Conservation (phyloP, 164 flowering plant species). For the Santalum album region DNA sequence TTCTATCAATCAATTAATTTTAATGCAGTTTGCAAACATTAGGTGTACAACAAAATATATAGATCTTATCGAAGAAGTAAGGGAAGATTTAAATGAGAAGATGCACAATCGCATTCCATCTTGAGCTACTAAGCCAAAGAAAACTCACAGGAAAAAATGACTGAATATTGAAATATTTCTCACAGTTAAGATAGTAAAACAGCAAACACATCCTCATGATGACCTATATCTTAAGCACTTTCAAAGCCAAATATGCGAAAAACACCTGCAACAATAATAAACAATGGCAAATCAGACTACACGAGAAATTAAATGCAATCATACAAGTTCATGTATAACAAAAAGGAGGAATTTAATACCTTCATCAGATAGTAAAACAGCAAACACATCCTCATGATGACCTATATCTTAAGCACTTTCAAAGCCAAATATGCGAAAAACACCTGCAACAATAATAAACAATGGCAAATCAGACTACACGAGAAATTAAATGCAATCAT, state of each 20-base stretch:
- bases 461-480: not conserved
- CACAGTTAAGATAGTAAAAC: too few species aligned
- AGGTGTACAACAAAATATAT: too few species aligned
- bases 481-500: not conserved
- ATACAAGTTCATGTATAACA: not conserved
- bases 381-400: too few species aligned
- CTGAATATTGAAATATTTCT: too few species aligned
- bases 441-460: conserved; percentile 41
- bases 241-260: conserved; percentile 87
- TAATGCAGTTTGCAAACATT: too few species aligned
- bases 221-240: conserved; percentile 39
- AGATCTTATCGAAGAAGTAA: too few species aligned
- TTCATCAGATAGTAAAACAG: conserved; percentile 42
- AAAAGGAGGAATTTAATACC: conserved; percentile 22
- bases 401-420: conserved; percentile 49
- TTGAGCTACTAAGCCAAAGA: too few species aligned
- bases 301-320: not conserved
- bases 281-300: not conserved
- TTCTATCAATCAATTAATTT: too few species aligned
- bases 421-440: conserved; percentile 82
- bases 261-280: conserved; percentile 47
- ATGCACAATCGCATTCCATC: too few species aligned
- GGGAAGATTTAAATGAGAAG: too few species aligned
- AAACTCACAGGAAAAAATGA: too few species aligned
- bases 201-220: too few species aligned